A percentile compares a stretch with the other conserved stretches of the same genome.
Conservation (phyloP, 768 basidiomycete genomes). For the Botryobasidium botryosum region DNA sequence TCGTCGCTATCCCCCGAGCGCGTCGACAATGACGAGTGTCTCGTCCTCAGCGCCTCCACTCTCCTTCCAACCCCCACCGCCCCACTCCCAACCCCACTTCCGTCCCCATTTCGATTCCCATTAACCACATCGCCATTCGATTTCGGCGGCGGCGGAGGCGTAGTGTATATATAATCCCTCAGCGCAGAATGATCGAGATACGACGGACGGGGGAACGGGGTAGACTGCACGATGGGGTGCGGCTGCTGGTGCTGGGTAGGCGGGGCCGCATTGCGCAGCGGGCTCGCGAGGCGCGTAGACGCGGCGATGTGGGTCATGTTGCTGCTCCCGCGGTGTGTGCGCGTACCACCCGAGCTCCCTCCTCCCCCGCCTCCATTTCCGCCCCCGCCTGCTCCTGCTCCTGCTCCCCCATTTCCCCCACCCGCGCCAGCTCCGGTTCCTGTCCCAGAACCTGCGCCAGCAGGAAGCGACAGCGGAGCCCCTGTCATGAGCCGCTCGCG, state of each 20-base stretch:
- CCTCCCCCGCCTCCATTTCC: too few relatives aligned
- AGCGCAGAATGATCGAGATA: slow-evolving; percentile 67
- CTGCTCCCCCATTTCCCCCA: too few relatives aligned
- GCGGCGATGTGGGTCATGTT: too few relatives aligned
- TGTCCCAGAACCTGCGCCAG: too few relatives aligned
- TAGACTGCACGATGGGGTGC: slow-evolving; percentile 18
- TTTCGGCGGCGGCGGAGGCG: slow-evolving; percentile 24
- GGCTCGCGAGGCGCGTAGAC: neutral
- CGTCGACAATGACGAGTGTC: neutral
- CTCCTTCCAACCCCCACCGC: neutral
- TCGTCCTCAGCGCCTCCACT: neutral
- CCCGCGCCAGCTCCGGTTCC: too few relatives aligned
- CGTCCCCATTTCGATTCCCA: neutral
- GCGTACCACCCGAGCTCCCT: too few relatives aligned
- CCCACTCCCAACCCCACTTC: neutral
- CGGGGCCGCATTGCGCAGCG: slow-evolving; percentile 25
- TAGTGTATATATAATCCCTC: slow-evolving; percentile 40
- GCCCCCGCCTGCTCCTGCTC: too few relatives aligned
- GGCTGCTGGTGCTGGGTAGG: slow-evolving; percentile 27
- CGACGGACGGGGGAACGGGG: slow-evolving; percentile 42
- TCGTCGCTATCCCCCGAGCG: slow-evolving; percentile 5
- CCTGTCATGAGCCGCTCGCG: too few relatives aligned
- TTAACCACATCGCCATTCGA: neutral
- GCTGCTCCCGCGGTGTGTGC: too few relatives aligned
- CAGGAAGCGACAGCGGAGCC: too few relatives aligned